Percentiles rank a stretch among this genome's conserved stretches.
phyloP scores from a whole-genome alignment of 2,329 filamentous ascomycete species.

The Arachnomyces sp. region DNA sequence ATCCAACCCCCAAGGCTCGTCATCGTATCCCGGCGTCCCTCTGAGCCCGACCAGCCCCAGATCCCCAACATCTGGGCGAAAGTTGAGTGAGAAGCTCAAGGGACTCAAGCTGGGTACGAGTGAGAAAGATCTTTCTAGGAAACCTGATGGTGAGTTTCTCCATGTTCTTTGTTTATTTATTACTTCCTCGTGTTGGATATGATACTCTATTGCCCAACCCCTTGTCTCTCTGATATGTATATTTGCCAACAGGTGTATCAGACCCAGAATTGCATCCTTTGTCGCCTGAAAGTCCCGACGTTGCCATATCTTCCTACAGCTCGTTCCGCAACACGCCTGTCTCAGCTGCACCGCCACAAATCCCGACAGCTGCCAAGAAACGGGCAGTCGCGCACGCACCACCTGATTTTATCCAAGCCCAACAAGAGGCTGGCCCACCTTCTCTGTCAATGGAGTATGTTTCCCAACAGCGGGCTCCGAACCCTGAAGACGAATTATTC shows the following conservation, averaged over 20 bases:
- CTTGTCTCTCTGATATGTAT: constrained; percentile 9
- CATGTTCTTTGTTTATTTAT: constrained; percentile 1
- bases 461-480: constrained; percentile 15
- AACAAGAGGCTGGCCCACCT: constrained; percentile 14
- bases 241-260: constrained; percentile 25
- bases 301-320: constrained; percentile 55
- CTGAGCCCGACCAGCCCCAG: constrained; percentile 41
- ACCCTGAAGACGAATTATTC: constrained; percentile 73
- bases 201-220: not conserved
- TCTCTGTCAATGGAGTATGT: constrained; percentile 14
- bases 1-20: constrained; percentile 15
- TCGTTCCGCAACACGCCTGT: constrained; percentile 45
- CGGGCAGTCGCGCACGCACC: constrained; percentile 30
- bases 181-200: not conserved
- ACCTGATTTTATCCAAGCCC: constrained; percentile 29
- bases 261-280: constrained; percentile 39
- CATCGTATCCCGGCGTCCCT: constrained; percentile 16
- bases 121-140: constrained; percentile 53
- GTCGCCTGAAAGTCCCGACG: constrained; percentile 55
- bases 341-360: constrained; percentile 18
- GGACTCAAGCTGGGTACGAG: constrained; percentile 71
- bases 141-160: constrained; percentile 42
- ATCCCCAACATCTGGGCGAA: constrained; percentile 56
- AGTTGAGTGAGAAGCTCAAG: constrained; percentile 69
- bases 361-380: constrained; percentile 11